A percentile compares a stretch with the other conserved stretches of the same genome.
Conservation (phyloP, 768 basidiomycete genomes). For the Boletus vermiculosoides region DNA sequence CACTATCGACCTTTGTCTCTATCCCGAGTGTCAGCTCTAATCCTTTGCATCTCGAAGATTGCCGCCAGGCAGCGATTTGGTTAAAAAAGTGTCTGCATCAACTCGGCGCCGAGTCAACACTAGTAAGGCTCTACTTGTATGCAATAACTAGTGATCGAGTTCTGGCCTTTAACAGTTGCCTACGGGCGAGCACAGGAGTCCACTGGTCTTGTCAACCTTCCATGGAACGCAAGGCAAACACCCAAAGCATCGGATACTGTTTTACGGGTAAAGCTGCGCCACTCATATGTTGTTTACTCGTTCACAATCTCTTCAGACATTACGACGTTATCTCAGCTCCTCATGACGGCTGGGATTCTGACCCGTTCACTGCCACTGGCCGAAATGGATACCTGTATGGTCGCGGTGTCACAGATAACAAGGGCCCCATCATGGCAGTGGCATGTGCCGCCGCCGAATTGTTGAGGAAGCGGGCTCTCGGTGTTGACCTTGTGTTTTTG, state of each 20-base stretch:
- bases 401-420: constrained; percentile 90
- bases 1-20: constrained; percentile 81
- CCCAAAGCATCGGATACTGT: constrained; percentile 72
- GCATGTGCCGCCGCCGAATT: constrained; percentile 88
- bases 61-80: constrained; percentile 92
- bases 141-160: not conserved
- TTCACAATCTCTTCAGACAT: constrained; percentile 50
- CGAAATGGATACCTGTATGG: constrained; percentile 90
- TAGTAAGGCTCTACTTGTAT: constrained; percentile 46
- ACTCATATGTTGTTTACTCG: not conserved
- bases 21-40: constrained; percentile 82
- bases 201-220: constrained; percentile 89
- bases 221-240: constrained; percentile 59
- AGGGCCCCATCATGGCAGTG: constrained; percentile 89
- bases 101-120: constrained; percentile 77
- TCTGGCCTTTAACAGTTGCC: constrained; percentile 52
- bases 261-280: constrained; percentile 68
- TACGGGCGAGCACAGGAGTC: constrained; percentile 74
- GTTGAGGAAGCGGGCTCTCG: constrained; percentile 67
- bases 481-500: constrained; percentile 83
- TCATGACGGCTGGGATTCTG: constrained; percentile 69
- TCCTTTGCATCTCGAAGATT: constrained; percentile 72
- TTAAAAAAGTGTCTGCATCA: constrained; percentile 84
- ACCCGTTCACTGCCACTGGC: constrained; percentile 81
- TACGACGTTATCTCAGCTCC: constrained; percentile 95